Percentiles rank a stretch among this genome's conserved stretches.
phyloP scores from a whole-genome alignment of 73 alveolate genomes.

The Blepharisma stoltei region DNA sequence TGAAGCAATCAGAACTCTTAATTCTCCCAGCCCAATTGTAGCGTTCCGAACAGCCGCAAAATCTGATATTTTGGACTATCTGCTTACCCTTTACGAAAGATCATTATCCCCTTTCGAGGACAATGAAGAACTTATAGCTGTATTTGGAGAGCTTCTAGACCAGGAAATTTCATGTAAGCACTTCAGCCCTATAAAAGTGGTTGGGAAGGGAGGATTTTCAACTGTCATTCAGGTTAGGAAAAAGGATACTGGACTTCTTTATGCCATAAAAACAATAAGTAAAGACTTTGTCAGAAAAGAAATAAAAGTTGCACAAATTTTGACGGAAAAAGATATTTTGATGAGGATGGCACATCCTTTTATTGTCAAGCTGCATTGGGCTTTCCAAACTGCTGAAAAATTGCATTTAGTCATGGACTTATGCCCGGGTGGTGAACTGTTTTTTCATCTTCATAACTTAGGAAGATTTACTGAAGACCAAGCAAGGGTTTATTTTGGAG shows the following conservation, averaged over 20 bases:
- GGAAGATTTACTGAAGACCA: constrained; percentile 55
- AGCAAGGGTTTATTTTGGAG: constrained; percentile 58
- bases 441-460: constrained; percentile 66
- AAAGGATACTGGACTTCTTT: constrained; percentile 74
- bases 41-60: constrained; percentile 13
- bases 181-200: constrained; percentile 54
- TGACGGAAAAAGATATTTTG: constrained; percentile 54
- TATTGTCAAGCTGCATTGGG: constrained; percentile 62
- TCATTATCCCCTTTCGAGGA: constrained; percentile 16
- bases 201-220: constrained; percentile 86
- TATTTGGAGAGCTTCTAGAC: constrained; percentile 1
- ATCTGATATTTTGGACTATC: constrained; percentile 16
- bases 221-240: constrained; percentile 69
- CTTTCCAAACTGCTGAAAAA: constrained; percentile 63
- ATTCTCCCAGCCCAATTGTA: not conserved
- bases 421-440: constrained; percentile 88
- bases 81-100: constrained; percentile 20
- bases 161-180: constrained; percentile 5
- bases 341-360: constrained; percentile 53
- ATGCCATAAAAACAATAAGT: constrained; percentile 72
- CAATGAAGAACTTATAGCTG: constrained; percentile 12
- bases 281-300: constrained; percentile 57
- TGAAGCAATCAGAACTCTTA: constrained; percentile 11
- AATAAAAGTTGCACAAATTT: not conserved
- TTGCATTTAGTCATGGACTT: constrained; percentile 68